Evolutionary conservation across 2,329 filamentous ascomycete species (phyloP), one percentile per base, ranked within the genome.

Genomic region (Penicillium frequentans): DNA sequence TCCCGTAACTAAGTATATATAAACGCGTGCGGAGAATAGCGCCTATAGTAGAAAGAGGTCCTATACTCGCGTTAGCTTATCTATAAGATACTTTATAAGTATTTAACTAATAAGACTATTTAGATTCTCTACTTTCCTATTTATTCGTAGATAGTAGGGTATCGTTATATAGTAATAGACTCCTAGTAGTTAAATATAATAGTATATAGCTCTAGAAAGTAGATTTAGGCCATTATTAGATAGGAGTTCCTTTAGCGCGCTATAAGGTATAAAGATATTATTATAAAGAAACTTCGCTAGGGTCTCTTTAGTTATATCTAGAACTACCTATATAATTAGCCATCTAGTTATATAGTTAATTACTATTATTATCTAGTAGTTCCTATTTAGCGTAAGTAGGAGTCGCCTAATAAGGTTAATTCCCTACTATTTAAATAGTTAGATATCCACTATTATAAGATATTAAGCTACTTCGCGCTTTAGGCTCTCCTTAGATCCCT

Each of bases 71-170:
- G 24, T 60, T 23, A 35, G 33, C 16, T 57, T 57, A 24, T 19
- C 26, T 54, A 60, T 60, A 21, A 58, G 24, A 21, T 53, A 56
- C 33, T 55, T 60, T 11, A 7, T 60, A 7, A 60, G 23, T 26
- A 55, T 60, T 1, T 35, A 5, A 1, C 39, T 39, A 4, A 60
- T 7, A 27, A 58, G 10, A 2, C 49, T 39, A 49, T 58, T 60
- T 21, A 61, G 47, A 26, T 61, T 56, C 10, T 61, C 27, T 16
- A 60, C 7, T 23, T 58, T 58, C 1, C 31, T 37, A 39, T 61
- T 61, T 13, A 49, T 61, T 10, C 27, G 23, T 3, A 27, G 23
- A 14, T 58, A 54, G 5, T 56, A 61, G 1, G 16, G 21, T 3
- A 14, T 58, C 5, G 16, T 49, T 35, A 35, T 49, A 5, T 49